phyloP scores from a whole-genome alignment of 2,329 filamentous ascomycete genomes.

The Akanthomyces lecanii region DNA sequence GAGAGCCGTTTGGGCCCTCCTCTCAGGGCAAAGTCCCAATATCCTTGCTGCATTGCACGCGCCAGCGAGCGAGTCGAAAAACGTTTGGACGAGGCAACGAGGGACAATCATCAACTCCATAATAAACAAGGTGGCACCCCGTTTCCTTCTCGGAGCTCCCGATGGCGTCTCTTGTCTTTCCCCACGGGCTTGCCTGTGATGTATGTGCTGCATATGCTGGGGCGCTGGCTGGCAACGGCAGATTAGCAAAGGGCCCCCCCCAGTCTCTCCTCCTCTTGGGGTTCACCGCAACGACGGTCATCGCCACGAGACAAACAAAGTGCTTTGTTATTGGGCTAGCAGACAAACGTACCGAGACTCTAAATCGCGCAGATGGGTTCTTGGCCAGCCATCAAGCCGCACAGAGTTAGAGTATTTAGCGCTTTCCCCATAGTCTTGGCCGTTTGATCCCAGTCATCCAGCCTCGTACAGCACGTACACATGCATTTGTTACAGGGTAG shows the following conservation, averaged over 20 bases:
- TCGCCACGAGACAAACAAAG: not conserved
- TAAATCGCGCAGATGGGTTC: conserved; percentile 5
- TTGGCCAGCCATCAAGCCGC: not conserved
- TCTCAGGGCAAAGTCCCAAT: not conserved
- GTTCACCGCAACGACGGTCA: conserved; percentile 2
- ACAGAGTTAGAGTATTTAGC: too few species aligned
- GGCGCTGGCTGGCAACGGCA: not conserved
- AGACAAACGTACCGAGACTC: not conserved
- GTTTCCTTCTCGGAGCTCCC: not conserved
- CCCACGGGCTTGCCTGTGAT: not conserved
- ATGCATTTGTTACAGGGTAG: not conserved
- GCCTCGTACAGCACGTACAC: not conserved
- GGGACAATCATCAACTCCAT: not conserved
- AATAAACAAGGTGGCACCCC: not conserved
- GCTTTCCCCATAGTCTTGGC: not conserved
- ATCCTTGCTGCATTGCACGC: not conserved
- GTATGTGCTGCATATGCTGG: not conserved
- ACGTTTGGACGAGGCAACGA: not conserved
- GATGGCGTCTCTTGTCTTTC: conserved; percentile 8
- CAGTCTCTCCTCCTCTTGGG: not conserved
- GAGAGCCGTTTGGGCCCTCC: conserved; percentile 6
- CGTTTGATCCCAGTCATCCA: not conserved
- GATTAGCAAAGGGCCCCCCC: not conserved
- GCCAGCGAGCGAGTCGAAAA: not conserved
- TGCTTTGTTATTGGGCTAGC: not conserved